phyloP scores from a whole-genome alignment of 305 asterid genomes.

The Rubia occidens region DNA sequence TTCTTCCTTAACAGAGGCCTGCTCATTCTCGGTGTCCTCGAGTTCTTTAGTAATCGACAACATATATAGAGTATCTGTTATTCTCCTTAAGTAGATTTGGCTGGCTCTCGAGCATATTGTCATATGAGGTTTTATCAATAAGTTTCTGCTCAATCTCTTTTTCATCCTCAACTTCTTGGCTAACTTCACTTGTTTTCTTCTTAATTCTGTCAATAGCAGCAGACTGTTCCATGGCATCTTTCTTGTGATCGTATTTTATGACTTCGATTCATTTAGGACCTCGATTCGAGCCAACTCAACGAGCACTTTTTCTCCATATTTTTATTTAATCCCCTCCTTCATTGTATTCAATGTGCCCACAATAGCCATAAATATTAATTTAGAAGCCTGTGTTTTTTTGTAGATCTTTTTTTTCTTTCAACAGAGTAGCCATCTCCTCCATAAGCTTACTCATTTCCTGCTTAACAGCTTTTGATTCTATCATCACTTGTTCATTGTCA shows the following conservation, averaged over 20 bases:
- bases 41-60: slow-evolving; percentile 40
- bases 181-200: slow-evolving; percentile 31
- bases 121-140: slow-evolving; percentile 41
- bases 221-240: slow-evolving; percentile 27
- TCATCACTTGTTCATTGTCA: slow-evolving; percentile 36
- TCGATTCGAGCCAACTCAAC: slow-evolving; percentile 87
- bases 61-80: slow-evolving; percentile 18
- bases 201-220: slow-evolving; percentile 34
- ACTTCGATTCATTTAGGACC: slow-evolving; percentile 59
- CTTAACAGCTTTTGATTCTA: slow-evolving; percentile 46
- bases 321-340: slow-evolving; percentile 45
- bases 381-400: slow-evolving; percentile 30
- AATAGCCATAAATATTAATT: slow-evolving; percentile 24
- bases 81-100: slow-evolving; percentile 35
- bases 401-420: slow-evolving; percentile 60
- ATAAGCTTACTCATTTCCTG: slow-evolving; percentile 58
- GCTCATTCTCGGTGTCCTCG: slow-evolving; percentile 40
- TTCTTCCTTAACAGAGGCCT: slow-evolving; percentile 41
- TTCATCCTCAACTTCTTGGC: slow-evolving; percentile 30
- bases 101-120: slow-evolving; percentile 39
- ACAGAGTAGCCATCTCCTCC: slow-evolving; percentile 57
- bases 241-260: slow-evolving; percentile 40
- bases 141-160: slow-evolving; percentile 42
- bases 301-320: slow-evolving; percentile 67
- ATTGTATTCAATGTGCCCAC: slow-evolving; percentile 36